Evolutionary conservation across 2,329 filamentous ascomycete genomes (phyloP).

Genomic region (Fusarium musae): DNA sequence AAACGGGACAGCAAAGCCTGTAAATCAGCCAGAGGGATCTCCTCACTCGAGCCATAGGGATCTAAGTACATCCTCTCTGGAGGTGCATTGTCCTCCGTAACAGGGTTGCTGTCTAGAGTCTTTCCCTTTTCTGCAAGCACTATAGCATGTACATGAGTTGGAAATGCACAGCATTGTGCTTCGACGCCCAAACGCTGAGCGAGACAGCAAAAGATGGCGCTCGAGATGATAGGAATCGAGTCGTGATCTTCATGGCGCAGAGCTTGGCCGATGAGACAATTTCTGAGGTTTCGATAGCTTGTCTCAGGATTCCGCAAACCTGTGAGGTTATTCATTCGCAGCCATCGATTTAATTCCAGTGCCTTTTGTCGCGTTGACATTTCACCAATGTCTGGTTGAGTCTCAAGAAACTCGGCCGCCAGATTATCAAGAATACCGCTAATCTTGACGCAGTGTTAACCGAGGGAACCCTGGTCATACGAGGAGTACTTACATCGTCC

Average conservation of each 20-base stretch:
- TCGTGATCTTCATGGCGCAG: constrained; percentile 78
- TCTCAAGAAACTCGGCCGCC: constrained; percentile 64
- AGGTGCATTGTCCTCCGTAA: constrained; percentile 53
- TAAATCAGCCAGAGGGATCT: constrained; percentile 71
- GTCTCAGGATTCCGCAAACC: constrained; percentile 73
- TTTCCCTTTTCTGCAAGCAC: constrained; percentile 70
- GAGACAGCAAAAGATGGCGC: constrained; percentile 85
- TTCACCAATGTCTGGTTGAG: constrained; percentile 63
- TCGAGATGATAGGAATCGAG: constrained; percentile 86
- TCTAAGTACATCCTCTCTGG: constrained; percentile 78
- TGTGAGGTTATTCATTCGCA: constrained; percentile 74
- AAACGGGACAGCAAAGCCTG: constrained; percentile 66
- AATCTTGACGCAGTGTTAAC: constrained; percentile 58
- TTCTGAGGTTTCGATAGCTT: constrained; percentile 82
- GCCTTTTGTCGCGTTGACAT: constrained; percentile 75
- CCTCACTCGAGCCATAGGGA: constrained; percentile 76
- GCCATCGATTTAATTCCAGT: constrained; percentile 72
- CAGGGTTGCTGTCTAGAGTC: constrained; percentile 65
- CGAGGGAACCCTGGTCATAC: background rate
- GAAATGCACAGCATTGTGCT: constrained; percentile 83
- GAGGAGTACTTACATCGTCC: constrained; percentile 66
- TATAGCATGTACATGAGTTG: constrained; percentile 86
- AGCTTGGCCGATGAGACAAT: constrained; percentile 88
- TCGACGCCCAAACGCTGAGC: constrained; percentile 79
- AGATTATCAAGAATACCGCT: constrained; percentile 72